phyloP scores from a whole-genome alignment of 306 rosid genomes.

The Acacia confusa region DNA sequence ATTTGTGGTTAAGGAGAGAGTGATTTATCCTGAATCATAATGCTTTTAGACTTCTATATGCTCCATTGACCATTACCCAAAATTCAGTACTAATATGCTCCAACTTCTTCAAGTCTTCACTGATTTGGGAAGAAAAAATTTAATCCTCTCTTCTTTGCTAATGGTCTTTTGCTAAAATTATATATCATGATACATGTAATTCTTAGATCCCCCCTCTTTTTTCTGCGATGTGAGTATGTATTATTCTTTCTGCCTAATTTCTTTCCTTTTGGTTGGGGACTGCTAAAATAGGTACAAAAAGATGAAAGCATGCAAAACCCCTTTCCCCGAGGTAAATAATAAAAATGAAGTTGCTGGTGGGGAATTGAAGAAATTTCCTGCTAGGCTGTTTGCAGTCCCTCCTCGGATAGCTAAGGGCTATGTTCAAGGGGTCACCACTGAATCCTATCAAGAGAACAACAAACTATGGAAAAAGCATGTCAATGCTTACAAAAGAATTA shows the following conservation, averaged over 20 bases:
- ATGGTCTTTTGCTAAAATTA: not conserved
- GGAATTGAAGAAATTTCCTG: constrained; percentile 78
- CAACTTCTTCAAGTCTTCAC: not conserved
- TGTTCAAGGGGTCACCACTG: constrained; percentile 64
- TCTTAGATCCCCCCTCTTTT: not conserved
- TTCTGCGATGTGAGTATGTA: not conserved
- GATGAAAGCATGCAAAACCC: constrained; percentile 77
- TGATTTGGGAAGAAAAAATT: not conserved
- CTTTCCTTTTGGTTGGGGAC: constrained; percentile 10
- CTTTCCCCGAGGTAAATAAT: constrained; percentile 63
- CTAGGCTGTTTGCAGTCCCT: constrained; percentile 81
- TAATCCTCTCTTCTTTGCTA: not conserved
- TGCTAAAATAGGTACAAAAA: constrained; percentile 71
- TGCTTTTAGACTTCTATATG: not conserved
- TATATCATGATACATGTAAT: not conserved
- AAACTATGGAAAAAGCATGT: constrained; percentile 81
- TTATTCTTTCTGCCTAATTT: not conserved
- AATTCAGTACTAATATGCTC: not conserved
- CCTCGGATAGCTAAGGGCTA: constrained; percentile 76
- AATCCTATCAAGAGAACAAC: constrained; percentile 81
- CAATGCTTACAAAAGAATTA: constrained; percentile 63
- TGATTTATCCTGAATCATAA: not conserved
- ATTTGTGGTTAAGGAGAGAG: no score
- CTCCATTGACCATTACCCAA: not conserved
- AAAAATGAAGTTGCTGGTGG: constrained; percentile 82